Evolutionary conservation across 345 rosid species (phyloP).

Genomic region (Hypericum androsaemum): DNA sequence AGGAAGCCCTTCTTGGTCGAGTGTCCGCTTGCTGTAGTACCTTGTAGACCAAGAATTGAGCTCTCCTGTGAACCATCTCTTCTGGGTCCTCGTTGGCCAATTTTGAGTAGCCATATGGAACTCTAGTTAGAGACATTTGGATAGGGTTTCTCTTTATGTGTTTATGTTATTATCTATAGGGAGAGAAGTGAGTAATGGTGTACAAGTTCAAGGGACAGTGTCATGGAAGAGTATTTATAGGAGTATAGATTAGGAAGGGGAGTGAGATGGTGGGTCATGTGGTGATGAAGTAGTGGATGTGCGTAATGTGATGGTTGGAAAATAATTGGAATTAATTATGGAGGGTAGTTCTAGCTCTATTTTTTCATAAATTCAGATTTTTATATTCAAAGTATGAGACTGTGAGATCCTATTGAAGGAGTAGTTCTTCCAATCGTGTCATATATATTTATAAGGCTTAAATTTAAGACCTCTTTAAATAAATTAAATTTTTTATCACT

Average conservation of each 20-base stretch:
- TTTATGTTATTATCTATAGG: background rate
- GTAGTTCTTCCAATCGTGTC: too few relatives aligned
- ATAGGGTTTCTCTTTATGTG: background rate
- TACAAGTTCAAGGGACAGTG: background rate
- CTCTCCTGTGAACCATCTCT: slow-evolving; percentile 43
- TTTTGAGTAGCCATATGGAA: slow-evolving; percentile 39
- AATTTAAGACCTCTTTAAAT: too few relatives aligned
- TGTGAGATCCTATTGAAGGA: too few relatives aligned
- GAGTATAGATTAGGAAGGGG: background rate
- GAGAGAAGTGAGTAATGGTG: background rate
- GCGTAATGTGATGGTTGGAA: slow-evolving; percentile 21
- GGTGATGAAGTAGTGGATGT: slow-evolving; percentile 31
- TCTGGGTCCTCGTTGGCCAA: slow-evolving; percentile 63
- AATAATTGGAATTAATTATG: background rate
- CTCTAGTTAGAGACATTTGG: slow-evolving; percentile 13
- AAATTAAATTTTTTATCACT: too few relatives aligned
- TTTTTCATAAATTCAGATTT: too few relatives aligned
- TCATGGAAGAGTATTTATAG: slow-evolving; percentile 27
- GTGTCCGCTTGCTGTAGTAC: slow-evolving; percentile 43
- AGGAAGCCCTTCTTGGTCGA: slow-evolving; percentile 30
- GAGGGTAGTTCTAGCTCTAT: too few relatives aligned
- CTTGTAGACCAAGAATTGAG: slow-evolving; percentile 83
- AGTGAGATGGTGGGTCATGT: slow-evolving; percentile 5
- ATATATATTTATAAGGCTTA: too few relatives aligned
- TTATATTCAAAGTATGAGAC: too few relatives aligned